Base-by-base conservation (phyloP, 495 filamentous ascomycete genomes). In the Penicillium verhagenii region DNA sequence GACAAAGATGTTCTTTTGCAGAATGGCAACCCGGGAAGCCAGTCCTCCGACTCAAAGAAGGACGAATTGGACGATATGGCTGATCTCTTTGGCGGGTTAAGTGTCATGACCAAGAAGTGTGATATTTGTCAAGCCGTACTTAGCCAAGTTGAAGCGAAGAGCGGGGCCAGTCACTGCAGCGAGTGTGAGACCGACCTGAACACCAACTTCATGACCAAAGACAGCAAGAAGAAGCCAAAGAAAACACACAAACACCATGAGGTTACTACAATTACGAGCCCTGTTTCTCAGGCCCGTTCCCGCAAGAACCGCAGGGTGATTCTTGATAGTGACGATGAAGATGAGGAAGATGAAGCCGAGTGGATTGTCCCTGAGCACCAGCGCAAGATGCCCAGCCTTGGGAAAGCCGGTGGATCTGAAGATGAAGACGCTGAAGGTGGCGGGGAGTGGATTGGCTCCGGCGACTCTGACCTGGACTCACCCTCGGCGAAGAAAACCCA, bases 361-460 rank as follows among this genome's bases (percentile, higher is more conserved):
- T 95, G 91, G 91, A 67, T 96, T 24, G 88, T 91, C 4, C 78
- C 83, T 0, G 82, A 86, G 40, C 68, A 78, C 16, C 73, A 92
- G 58, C 82, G 79, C 49, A 72, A 75, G 3, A 57, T 75, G 2
- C 50, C 80, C 3, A 75, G 76, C 35, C 79, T 94, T 46, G 91
- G 89, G 25, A 88, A 86, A 65, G 88, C 88, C 33, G 91, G 90
- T 16, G 91, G 88, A 11, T 81, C 79, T 6, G 90, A 92, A 38
- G 91, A 96, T 59, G 91, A 96, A 63, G 78, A 96, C 72, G 77
- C 87, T 16, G 91, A 96, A 60, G 91, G 90, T 24, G 89, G 87
- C 19, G 92, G 90, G 16, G 87, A 93, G 49, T 88, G 83, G 69
- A 73, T 96, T 24, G 77, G 75, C 25, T 86, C 87, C 5, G 84